Conservation (phyloP, 1,284 basidiomycete species). For the Microbotryum lychnidis-dioicae region DNA sequence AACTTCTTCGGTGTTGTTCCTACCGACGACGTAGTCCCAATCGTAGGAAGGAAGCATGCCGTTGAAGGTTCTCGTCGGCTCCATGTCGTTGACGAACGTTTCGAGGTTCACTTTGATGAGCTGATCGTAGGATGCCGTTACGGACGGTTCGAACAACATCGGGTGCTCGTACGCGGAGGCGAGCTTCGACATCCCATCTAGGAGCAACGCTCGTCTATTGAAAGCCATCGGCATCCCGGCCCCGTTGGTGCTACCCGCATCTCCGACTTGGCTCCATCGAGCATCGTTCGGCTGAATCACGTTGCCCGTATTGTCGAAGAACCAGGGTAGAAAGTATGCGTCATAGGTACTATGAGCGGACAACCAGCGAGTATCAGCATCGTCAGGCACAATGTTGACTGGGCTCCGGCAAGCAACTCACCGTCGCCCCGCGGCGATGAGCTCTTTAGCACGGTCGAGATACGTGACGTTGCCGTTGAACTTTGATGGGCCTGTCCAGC, state of each 20-base stretch:
- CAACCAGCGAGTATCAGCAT: not conserved
- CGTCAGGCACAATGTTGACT: not conserved
- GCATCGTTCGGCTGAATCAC: slow-evolving; percentile 21
- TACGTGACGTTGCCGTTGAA: slow-evolving; percentile 16
- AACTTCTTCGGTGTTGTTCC: slow-evolving; percentile 9
- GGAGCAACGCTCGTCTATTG: slow-evolving; percentile 13
- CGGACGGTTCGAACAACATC: slow-evolving; percentile 1
- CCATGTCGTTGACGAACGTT: slow-evolving; percentile 15
- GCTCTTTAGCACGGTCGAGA: slow-evolving; percentile 12
- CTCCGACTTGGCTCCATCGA: slow-evolving; percentile 14
- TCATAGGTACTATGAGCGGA: slow-evolving; percentile 10
- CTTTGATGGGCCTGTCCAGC: slow-evolving; percentile 4
- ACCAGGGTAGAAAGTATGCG: slow-evolving; percentile 15
- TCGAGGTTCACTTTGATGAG: slow-evolving; percentile 9
- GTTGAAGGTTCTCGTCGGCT: slow-evolving; percentile 1
- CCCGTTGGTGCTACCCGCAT: slow-evolving; percentile 2
- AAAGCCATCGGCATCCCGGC: slow-evolving; percentile 14
- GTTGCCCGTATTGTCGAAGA: slow-evolving; percentile 12
- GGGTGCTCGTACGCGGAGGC: slow-evolving; percentile 21
- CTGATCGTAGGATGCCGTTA: slow-evolving; percentile 8
- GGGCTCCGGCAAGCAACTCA: not conserved
- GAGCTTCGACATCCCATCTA: slow-evolving; percentile 16
- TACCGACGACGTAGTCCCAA: slow-evolving; percentile 10
- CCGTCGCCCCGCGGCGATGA: slow-evolving; percentile 18
- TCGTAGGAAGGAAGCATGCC: slow-evolving; percentile 1